Percentiles rank a stretch among this genome's conserved stretches.
Conservation (phyloP, 495 filamentous ascomycete genomes). For the Beverwykella pulmonaria region DNA sequence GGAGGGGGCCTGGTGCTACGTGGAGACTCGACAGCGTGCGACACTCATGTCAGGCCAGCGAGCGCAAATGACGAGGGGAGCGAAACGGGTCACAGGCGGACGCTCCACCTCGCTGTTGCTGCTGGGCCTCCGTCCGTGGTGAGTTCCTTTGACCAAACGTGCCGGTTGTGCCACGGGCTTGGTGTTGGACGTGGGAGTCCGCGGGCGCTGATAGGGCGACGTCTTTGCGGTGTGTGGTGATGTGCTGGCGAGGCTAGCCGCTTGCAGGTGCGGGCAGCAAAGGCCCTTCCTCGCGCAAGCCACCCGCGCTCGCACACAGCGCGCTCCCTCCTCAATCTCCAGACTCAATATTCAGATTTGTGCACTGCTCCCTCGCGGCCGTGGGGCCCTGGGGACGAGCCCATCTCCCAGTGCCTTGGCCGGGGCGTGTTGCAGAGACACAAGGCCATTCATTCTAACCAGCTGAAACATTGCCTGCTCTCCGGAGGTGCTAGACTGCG, state of each 20-base stretch:
- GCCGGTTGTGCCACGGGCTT: slow-evolving; percentile 36
- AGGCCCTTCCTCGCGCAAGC: slow-evolving; percentile 15
- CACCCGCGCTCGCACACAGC: slow-evolving; percentile 18
- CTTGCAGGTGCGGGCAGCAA: slow-evolving; percentile 7
- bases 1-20: slow-evolving; percentile 34
- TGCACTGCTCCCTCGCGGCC: slow-evolving; percentile 9
- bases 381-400: not conserved
- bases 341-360: slow-evolving; percentile 4
- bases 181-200: slow-evolving; percentile 30
- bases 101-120: not conserved
- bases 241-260: slow-evolving; percentile 34
- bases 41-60: slow-evolving; percentile 35
- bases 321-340: slow-evolving; percentile 6
- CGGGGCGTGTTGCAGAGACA: slow-evolving; percentile 11
- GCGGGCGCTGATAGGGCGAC: slow-evolving; percentile 24
- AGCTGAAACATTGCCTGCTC: slow-evolving; percentile 20
- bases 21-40: slow-evolving; percentile 39
- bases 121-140: slow-evolving; percentile 5
- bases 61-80: slow-evolving; percentile 18
- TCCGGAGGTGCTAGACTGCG: no score
- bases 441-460: slow-evolving; percentile 9
- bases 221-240: slow-evolving; percentile 34
- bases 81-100: not conserved
- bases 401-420: slow-evolving; percentile 3
- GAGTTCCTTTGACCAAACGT: slow-evolving; percentile 35